Evolutionary conservation across 371 early-diverging fungal species (phyloP).

Genomic region (Rhizopus arrhizus): DNA sequence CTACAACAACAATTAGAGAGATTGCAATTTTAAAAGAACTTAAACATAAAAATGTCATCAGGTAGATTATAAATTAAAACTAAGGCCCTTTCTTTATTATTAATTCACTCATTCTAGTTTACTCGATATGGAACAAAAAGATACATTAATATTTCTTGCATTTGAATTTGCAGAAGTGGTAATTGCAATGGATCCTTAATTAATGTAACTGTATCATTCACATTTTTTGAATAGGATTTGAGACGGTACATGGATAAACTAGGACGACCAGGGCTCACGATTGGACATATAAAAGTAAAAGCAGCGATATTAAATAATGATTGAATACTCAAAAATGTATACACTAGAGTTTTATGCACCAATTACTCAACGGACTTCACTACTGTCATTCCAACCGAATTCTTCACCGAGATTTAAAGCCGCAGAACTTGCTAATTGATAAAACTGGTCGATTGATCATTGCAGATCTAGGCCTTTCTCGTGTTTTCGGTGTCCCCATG

Average conservation of each 20-base stretch:
- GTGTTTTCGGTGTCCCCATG: constrained; percentile 88
- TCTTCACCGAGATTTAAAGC: constrained; percentile 92
- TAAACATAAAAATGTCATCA: constrained; percentile 90
- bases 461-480: constrained; percentile 95
- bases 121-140: constrained; percentile 89
- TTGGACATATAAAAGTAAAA: constrained; percentile 70
- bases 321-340: neutral
- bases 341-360: constrained; percentile 86
- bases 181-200: constrained; percentile 1
- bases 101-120: constrained; percentile 57
- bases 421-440: constrained; percentile 94
- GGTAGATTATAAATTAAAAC: constrained; percentile 48
- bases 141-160: constrained; percentile 91
- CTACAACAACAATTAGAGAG: constrained; percentile 95
- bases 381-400: constrained; percentile 90
- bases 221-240: constrained; percentile 66
- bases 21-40: constrained; percentile 97
- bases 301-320: neutral
- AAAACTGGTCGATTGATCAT: constrained; percentile 83
- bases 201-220: neutral
- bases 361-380: constrained; percentile 79
- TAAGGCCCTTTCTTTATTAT: neutral
- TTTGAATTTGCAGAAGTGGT: constrained; percentile 94
- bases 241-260: constrained; percentile 89
- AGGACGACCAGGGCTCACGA: constrained; percentile 60